Conservation (phyloP, 345 rosid species). For the Streptanthus diversifolius region DNA sequence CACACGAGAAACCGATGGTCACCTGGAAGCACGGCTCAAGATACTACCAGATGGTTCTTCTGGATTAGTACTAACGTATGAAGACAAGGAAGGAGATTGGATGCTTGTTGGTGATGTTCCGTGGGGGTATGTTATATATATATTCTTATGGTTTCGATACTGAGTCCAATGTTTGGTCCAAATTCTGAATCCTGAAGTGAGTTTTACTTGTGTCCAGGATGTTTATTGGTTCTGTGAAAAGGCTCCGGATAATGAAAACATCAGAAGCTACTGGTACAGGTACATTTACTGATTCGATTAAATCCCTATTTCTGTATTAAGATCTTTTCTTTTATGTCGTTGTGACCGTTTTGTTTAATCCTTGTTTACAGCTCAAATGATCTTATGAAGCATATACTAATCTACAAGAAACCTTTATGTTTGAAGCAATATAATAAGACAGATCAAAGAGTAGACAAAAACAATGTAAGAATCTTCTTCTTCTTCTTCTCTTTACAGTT, state of each 20-base stretch:
- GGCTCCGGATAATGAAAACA: conserved; percentile 84
- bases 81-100: conserved; percentile 98
- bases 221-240: conserved; percentile 71
- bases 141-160: background rate
- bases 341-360: conserved; percentile 10
- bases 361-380: conserved; percentile 34
- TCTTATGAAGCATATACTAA: conserved; percentile 5
- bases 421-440: conserved; percentile 33
- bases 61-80: conserved; percentile 76
- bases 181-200: background rate
- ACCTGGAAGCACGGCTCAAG: conserved; percentile 32
- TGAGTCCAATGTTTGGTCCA: background rate
- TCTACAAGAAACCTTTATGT: conserved; percentile 10
- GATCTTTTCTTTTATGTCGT: background rate
- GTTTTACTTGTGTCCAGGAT: conserved; percentile 49
- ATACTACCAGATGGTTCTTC: conserved; percentile 69
- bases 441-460: conserved; percentile 24
- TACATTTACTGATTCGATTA: conserved; percentile 21
- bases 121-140: conserved; percentile 62
- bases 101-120: conserved; percentile 99
- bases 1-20: conserved; percentile 24
- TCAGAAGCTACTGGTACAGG: conserved; percentile 79
- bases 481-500: conserved; percentile 15
- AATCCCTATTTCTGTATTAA: background rate
- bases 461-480: conserved; percentile 31